Conservation (phyloP, 495 filamentous ascomycete species). For the Annulohypoxylon bovei region DNA sequence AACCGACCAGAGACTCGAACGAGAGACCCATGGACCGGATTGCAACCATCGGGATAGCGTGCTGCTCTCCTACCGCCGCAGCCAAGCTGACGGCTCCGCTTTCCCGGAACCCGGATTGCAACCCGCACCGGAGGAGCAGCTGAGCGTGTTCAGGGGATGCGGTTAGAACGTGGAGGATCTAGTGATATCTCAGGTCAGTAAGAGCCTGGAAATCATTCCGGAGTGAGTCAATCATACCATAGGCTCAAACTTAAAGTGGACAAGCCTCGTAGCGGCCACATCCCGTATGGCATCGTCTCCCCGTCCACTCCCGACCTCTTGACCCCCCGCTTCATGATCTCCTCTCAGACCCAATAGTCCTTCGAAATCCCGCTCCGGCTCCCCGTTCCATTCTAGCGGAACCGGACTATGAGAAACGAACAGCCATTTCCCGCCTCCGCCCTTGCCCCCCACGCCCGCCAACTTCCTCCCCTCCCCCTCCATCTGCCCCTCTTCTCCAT, state of each 20-base stretch:
- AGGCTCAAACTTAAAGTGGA: constrained; percentile 93
- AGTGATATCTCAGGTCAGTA: constrained; percentile 17
- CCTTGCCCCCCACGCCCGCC: constrained; percentile 77
- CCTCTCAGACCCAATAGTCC: constrained; percentile 20
- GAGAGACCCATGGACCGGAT: constrained; percentile 81
- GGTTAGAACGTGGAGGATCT: constrained; percentile 91
- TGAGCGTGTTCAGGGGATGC: constrained; percentile 77
- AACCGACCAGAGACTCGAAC: constrained; percentile 81
- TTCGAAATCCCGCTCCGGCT: constrained; percentile 20
- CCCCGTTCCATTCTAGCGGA: constrained; percentile 39
- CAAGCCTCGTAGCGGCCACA: constrained; percentile 61
- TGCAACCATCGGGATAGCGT: constrained; percentile 75
- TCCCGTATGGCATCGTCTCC: constrained; percentile 12
- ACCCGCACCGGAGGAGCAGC: constrained; percentile 72
- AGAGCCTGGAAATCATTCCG: background rate
- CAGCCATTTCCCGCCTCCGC: constrained; percentile 82
- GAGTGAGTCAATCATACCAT: constrained; percentile 69
- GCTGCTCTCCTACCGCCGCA: constrained; percentile 51
- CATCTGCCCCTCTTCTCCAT: constrained; percentile 31
- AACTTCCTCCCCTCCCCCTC: constrained; percentile 41
- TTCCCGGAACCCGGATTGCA: constrained; percentile 88
- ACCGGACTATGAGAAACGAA: constrained; percentile 87
- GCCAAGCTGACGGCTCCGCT: constrained; percentile 72
- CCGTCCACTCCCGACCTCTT: background rate
- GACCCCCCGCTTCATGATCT: background rate